These are phyloP conservation scores for Pythium utonaiense DNA, from an alignment of 352 stramenopile genomes.

Conservation along the genomic window DNA sequence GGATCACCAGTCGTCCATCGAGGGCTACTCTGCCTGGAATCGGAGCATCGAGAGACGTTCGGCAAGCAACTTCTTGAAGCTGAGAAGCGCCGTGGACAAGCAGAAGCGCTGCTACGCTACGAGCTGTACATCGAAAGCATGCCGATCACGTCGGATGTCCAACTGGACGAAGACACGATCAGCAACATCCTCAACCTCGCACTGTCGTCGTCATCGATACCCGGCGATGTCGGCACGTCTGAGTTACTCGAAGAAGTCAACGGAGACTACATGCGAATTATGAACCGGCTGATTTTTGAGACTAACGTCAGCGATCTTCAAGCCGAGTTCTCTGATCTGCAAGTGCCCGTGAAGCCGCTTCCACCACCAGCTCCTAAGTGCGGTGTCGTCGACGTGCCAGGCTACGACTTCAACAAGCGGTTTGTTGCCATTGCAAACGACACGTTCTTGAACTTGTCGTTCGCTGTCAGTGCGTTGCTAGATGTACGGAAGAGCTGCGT, in stretches of 20 bases:
- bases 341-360: constrained; percentile 28
- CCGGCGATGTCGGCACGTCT: constrained; percentile 51
- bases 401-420: constrained; percentile 70
- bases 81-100: constrained; percentile 44
- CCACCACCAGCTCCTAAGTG: constrained; percentile 33
- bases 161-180: constrained; percentile 67
- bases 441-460: constrained; percentile 66
- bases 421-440: constrained; percentile 57
- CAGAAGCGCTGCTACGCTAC: constrained; percentile 59
- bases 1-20: constrained; percentile 60
- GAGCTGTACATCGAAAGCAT: constrained; percentile 74
- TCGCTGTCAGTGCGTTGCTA: constrained; percentile 66
- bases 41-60: constrained; percentile 47
- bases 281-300: constrained; percentile 93
- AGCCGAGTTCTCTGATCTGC: constrained; percentile 52
- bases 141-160: constrained; percentile 58
- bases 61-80: constrained; percentile 37
- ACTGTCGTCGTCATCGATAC: constrained; percentile 51
- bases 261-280: constrained; percentile 88
- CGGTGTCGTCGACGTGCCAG: constrained; percentile 45
- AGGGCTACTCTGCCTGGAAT: constrained; percentile 61
- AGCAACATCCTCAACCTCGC: constrained; percentile 70
- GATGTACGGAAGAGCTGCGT: constrained; percentile 71
- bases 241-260: constrained; percentile 88
- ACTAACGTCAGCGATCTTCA: constrained; percentile 61